phyloP scores from a whole-genome alignment of 23 red algal genomes.

The Cyanidioschyzon merolae region DNA sequence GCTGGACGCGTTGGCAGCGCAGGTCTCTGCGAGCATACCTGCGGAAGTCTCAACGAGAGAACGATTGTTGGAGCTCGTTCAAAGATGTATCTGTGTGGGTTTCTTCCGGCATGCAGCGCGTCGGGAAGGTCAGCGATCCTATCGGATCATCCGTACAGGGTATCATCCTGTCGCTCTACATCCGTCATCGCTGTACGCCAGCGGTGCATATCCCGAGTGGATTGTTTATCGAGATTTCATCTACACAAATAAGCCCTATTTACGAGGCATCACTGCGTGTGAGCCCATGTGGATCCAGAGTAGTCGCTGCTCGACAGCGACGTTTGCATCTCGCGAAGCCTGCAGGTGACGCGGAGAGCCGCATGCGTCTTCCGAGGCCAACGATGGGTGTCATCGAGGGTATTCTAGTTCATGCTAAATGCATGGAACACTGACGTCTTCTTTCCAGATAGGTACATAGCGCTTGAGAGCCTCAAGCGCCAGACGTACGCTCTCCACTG shows the following conservation, averaged over 20 bases:
- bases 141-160: background rate
- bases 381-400: too few species aligned
- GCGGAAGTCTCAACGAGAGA: constrained; percentile 27
- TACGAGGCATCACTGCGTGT: constrained; percentile 16
- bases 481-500: background rate
- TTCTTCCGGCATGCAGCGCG: constrained; percentile 57
- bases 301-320: too few species aligned
- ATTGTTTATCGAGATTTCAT: background rate
- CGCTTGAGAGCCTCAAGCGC: background rate
- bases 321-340: too few species aligned
- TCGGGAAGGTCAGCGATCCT: constrained; percentile 10
- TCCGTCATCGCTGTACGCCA: background rate
- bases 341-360: too few species aligned
- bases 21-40: constrained; percentile 28
- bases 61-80: background rate
- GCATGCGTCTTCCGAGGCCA: too few species aligned
- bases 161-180: background rate
- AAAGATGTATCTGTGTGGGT: constrained; percentile 42
- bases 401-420: too few species aligned
- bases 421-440: too few species aligned
- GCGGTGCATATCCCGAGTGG: background rate
- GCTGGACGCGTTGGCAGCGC: constrained; percentile 6
- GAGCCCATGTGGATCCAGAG: background rate
- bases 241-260: background rate
- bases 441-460: constrained; percentile 4